These are phyloP conservation scores for Candida silvicultrix DNA, from an alignment of 805 yeast genomes.

Conservation along the genomic window DNA sequence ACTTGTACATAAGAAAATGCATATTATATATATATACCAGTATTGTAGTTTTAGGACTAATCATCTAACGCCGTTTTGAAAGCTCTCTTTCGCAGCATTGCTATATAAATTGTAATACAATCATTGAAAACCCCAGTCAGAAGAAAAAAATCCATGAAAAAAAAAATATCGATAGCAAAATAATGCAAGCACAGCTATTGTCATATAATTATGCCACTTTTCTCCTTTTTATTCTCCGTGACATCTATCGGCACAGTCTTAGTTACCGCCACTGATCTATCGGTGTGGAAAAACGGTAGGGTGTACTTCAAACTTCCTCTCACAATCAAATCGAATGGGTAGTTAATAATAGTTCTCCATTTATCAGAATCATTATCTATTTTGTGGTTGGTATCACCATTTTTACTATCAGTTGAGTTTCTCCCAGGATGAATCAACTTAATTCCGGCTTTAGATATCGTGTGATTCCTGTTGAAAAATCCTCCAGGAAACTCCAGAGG, in stretches of 20 bases:
- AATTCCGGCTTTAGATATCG: constrained; percentile 59
- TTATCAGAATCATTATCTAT: constrained; percentile 33
- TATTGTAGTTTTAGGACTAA: too few relatives aligned
- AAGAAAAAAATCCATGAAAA: too few relatives aligned
- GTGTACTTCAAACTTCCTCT: constrained; percentile 78
- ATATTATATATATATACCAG: too few relatives aligned
- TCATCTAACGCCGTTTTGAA: too few relatives aligned
- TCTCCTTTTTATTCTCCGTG: constrained; percentile 1
- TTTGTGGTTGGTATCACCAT: constrained; percentile 20
- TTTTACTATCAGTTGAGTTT: constrained; percentile 19
- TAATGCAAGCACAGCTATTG: too few relatives aligned
- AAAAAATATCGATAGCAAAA: too few relatives aligned
- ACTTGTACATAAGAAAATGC: not conserved
- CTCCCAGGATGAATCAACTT: constrained; percentile 72
- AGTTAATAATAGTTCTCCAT: constrained; percentile 69
- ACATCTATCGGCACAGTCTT: constrained; percentile 56
- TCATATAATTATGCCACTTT: not conserved
- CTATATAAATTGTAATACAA: too few relatives aligned
- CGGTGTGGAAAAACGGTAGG: constrained; percentile 53
- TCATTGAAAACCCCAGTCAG: too few relatives aligned
- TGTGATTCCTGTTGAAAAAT: constrained; percentile 55
- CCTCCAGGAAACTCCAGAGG: constrained; percentile 76
- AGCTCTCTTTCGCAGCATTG: too few relatives aligned
- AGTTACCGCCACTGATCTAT: constrained; percentile 55
- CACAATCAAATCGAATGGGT: constrained; percentile 81